Percentiles rank a stretch among this genome's conserved stretches.
Evolutionary conservation across 805 yeast genomes (phyloP).

Genomic region (Wickerhamomyces pijperi): DNA sequence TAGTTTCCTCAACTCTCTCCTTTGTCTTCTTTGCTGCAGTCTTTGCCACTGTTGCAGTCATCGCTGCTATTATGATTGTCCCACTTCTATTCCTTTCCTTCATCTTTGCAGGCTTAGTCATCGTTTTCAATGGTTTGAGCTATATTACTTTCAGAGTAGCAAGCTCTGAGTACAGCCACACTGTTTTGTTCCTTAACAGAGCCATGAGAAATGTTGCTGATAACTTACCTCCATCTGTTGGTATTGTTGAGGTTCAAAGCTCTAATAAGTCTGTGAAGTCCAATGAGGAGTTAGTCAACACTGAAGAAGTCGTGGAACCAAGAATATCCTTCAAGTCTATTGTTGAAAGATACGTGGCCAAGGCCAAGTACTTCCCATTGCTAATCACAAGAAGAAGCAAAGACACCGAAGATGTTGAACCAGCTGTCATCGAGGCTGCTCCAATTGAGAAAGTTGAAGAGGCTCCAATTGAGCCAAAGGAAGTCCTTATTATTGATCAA

Average conservation of each 20-base stretch:
- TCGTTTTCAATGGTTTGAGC: constrained; percentile 16
- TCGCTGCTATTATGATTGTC: constrained; percentile 11
- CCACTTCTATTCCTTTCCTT: constrained; percentile 15
- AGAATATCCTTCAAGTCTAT: constrained; percentile 1
- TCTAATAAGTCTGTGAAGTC: background rate
- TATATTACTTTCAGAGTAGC: constrained; percentile 16
- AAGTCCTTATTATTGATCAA: too few relatives aligned
- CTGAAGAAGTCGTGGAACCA: background rate
- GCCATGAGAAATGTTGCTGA: constrained; percentile 17
- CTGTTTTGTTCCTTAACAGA: constrained; percentile 16
- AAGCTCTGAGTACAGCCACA: constrained; percentile 15
- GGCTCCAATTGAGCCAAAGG: too few relatives aligned
- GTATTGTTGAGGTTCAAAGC: constrained; percentile 10
- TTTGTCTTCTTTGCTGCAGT: constrained; percentile 6
- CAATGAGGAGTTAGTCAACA: background rate
- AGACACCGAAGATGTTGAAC: too few relatives aligned
- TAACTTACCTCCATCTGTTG: constrained; percentile 20
- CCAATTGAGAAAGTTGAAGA: too few relatives aligned
- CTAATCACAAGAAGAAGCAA: background rate
- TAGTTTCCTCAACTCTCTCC: background rate
- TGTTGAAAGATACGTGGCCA: background rate
- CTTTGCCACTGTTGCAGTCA: constrained; percentile 4
- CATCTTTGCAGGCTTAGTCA: constrained; percentile 17
- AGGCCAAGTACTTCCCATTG: background rate
- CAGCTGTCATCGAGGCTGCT: too few relatives aligned